phyloP scores from a whole-genome alignment of 371 early-diverging fungal genomes.

The Neoconidiobolus thromboides region DNA sequence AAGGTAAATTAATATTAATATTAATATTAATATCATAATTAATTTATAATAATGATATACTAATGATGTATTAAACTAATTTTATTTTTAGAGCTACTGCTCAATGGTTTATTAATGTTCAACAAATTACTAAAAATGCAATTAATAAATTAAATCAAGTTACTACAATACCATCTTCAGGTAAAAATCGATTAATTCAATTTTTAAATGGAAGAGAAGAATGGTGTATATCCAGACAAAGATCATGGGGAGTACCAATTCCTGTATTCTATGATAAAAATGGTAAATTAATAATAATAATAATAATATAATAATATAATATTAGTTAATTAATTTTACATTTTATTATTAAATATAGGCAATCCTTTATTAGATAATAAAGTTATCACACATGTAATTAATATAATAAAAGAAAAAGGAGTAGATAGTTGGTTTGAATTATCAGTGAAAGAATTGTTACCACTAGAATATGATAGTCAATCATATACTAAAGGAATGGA shows the following conservation, averaged over 20 bases:
- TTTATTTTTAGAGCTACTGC: constrained; percentile 39
- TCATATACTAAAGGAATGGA: constrained; percentile 48
- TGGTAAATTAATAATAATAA: not conserved
- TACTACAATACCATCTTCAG: constrained; percentile 36
- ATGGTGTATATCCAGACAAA: constrained; percentile 89
- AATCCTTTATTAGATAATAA: not conserved
- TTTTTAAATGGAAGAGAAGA: constrained; percentile 50
- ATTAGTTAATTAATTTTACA: too few relatives aligned
- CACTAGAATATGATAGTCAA: constrained; percentile 31
- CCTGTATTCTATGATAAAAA: constrained; percentile 51
- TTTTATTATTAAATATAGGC: too few relatives aligned
- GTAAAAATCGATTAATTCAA: constrained; percentile 31
- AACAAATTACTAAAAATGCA: constrained; percentile 32
- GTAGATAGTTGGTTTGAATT: constrained; percentile 66
- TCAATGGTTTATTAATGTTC: constrained; percentile 77
- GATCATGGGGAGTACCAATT: constrained; percentile 68
- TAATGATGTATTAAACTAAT: not conserved
- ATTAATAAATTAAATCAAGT: constrained; percentile 32
- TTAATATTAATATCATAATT: too few relatives aligned
- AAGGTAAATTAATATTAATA: constrained; percentile 13
- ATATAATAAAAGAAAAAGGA: constrained; percentile 34
- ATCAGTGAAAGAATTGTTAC: constrained; percentile 43
- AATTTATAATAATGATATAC: not conserved
- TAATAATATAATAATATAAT: too few relatives aligned
- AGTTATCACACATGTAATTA: constrained; percentile 23